Evolutionary conservation across 345 rosid genomes (phyloP).

Genomic region (Hypericum androsaemum): DNA sequence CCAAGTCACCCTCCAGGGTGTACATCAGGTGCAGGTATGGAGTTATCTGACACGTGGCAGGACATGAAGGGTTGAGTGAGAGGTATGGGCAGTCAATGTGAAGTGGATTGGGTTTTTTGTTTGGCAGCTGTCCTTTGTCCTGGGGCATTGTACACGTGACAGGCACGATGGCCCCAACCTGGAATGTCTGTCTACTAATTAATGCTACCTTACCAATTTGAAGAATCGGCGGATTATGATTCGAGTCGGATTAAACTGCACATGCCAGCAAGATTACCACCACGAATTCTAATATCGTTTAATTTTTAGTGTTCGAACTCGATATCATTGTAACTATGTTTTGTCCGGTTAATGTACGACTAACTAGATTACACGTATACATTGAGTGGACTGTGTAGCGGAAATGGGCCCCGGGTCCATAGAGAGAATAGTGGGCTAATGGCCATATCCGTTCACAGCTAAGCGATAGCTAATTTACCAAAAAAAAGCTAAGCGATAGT

Average conservation of each 20-base stretch:
- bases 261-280: too few species aligned
- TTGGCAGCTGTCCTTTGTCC: constrained; percentile 18
- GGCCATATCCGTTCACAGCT: constrained; percentile 4
- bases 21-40: constrained; percentile 4
- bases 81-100: background rate
- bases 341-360: constrained; percentile 12
- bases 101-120: constrained; percentile 8
- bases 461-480: constrained; percentile 9
- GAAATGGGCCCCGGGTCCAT: too few species aligned
- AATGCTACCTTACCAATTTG: too few species aligned
- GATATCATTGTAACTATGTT: background rate
- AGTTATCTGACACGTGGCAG: constrained; percentile 5
- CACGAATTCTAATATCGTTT: too few species aligned
- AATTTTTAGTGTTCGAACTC: constrained; percentile 12
- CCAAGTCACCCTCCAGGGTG: constrained; percentile 8
- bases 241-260: too few species aligned
- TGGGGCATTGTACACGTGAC: constrained; percentile 21
- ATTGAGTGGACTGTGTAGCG: too few species aligned
- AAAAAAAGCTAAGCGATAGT: constrained; percentile 12
- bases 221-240: too few species aligned
- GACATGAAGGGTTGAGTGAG: background rate
- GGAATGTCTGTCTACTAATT: constrained; percentile 33
- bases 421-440: too few species aligned
- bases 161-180: constrained; percentile 20
- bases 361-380: too few species aligned